Conservation (phyloP, 495 filamentous ascomycete species). For the Trichoderma erinaceum region DNA sequence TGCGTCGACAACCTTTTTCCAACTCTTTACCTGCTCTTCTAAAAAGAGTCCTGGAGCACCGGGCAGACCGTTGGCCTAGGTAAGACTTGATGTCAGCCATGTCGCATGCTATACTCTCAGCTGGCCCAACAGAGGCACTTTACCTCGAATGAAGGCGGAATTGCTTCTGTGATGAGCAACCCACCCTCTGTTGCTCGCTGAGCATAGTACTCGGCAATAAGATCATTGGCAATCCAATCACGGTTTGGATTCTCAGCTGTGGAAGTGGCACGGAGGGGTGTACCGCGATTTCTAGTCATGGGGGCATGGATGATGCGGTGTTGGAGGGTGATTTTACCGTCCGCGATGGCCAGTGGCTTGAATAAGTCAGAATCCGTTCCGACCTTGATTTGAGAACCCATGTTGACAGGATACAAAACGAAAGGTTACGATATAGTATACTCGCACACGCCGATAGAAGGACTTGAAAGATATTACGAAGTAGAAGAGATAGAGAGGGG, state of each 20-base stretch:
- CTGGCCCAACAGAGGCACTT: conserved; percentile 26
- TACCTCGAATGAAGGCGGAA: conserved; percentile 45
- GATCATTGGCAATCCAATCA: conserved; percentile 25
- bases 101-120: neutral
- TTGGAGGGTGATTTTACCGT: conserved; percentile 37
- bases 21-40: conserved; percentile 40
- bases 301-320: conserved; percentile 53
- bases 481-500: no score
- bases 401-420: neutral
- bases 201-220: conserved; percentile 45
- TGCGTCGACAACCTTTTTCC: conserved; percentile 47
- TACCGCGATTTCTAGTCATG: conserved; percentile 48
- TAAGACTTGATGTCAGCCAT: neutral
- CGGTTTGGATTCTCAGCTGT: conserved; percentile 19
- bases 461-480: no score
- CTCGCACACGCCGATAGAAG: neutral
- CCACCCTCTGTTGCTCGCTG: conserved; percentile 49
- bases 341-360: conserved; percentile 43
- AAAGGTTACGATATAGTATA: neutral
- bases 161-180: conserved; percentile 50
- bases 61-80: conserved; percentile 26
- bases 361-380: conserved; percentile 38
- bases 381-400: conserved; percentile 10
- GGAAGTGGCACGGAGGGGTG: conserved; percentile 17
- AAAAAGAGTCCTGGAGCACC: conserved; percentile 47